A percentile compares a stretch with the other conserved stretches of the same genome.
Evolutionary conservation across 352 stramenopile species (phyloP).

Genomic region (Phytophthora rubi): DNA sequence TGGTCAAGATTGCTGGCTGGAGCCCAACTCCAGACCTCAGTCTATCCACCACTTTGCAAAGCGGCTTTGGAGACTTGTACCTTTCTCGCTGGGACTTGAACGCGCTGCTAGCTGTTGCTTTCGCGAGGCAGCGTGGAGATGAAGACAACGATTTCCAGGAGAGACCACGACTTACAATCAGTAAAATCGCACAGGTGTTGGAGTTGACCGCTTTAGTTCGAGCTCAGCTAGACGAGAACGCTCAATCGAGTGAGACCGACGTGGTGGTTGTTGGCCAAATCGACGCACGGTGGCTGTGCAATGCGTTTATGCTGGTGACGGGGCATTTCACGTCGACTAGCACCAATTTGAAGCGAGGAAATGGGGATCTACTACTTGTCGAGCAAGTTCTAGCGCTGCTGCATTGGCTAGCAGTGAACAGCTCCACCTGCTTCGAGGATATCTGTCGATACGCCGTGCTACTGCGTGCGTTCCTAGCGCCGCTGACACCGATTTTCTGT

Average conservation of each 20-base stretch:
- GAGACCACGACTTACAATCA: conserved; percentile 26
- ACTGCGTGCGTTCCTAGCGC: conserved; percentile 32
- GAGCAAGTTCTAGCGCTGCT: conserved; percentile 42
- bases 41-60: conserved; percentile 12
- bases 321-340: not conserved
- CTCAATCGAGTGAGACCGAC: conserved; percentile 9
- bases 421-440: conserved; percentile 33
- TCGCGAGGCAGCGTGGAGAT: conserved; percentile 44
- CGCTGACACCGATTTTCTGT: conserved; percentile 28
- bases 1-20: conserved; percentile 45
- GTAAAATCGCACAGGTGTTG: conserved; percentile 50
- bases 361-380: conserved; percentile 23
- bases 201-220: conserved; percentile 32
- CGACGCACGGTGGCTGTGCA: conserved; percentile 32
- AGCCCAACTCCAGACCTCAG: conserved; percentile 18
- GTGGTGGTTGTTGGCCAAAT: conserved; percentile 26
- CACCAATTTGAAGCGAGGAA: not conserved
- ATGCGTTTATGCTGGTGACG: conserved; percentile 35
- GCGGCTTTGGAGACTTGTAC: conserved; percentile 57
- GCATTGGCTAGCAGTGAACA: conserved; percentile 39
- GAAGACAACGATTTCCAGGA: conserved; percentile 54
- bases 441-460: conserved; percentile 37
- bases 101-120: conserved; percentile 45
- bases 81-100: conserved; percentile 58
- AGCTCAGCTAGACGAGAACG: conserved; percentile 25